Percentiles rank a stretch among this genome's conserved stretches.
phyloP scores from a whole-genome alignment of 2,329 filamentous ascomycete species.

The Tolypocladium nubicola region DNA sequence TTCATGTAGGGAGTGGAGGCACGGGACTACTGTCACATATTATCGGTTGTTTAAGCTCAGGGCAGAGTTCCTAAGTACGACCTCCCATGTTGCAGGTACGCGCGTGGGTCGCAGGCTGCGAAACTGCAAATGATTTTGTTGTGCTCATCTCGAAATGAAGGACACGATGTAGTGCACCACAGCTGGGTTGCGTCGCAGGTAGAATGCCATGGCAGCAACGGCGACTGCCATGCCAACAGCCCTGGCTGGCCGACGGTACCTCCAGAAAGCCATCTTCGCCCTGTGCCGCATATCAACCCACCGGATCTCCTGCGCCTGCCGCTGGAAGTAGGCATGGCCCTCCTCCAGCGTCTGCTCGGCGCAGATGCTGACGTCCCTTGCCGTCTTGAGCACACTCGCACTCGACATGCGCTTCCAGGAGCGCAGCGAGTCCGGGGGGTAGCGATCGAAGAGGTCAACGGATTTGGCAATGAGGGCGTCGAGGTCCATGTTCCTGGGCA shows the following conservation, averaged over 20 bases:
- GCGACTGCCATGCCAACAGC: slow-evolving; percentile 54
- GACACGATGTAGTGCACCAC: slow-evolving; percentile 15
- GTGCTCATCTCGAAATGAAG: slow-evolving; percentile 11
- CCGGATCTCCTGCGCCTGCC: slow-evolving; percentile 62
- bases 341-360: slow-evolving; percentile 50
- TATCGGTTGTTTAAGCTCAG: not conserved
- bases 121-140: not conserved
- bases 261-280: slow-evolving; percentile 35
- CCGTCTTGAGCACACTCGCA: slow-evolving; percentile 79
- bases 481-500: slow-evolving; percentile 71
- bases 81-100: not conserved
- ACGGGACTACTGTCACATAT: not conserved
- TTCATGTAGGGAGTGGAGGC: not conserved
- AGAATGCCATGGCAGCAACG: slow-evolving; percentile 58
- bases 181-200: slow-evolving; percentile 42
- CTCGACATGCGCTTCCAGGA: slow-evolving; percentile 64
- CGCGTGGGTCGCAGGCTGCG: no score
- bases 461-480: slow-evolving; percentile 65
- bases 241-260: slow-evolving; percentile 54
- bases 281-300: slow-evolving; percentile 42
- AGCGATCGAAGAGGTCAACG: slow-evolving; percentile 46
- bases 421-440: slow-evolving; percentile 64
- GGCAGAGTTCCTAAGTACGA: not conserved
- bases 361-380: slow-evolving; percentile 40
- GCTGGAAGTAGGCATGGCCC: slow-evolving; percentile 56